These are phyloP conservation scores for Boletus rex-veris DNA, from an alignment of 768 basidiomycete species.

Conservation along the genomic window DNA sequence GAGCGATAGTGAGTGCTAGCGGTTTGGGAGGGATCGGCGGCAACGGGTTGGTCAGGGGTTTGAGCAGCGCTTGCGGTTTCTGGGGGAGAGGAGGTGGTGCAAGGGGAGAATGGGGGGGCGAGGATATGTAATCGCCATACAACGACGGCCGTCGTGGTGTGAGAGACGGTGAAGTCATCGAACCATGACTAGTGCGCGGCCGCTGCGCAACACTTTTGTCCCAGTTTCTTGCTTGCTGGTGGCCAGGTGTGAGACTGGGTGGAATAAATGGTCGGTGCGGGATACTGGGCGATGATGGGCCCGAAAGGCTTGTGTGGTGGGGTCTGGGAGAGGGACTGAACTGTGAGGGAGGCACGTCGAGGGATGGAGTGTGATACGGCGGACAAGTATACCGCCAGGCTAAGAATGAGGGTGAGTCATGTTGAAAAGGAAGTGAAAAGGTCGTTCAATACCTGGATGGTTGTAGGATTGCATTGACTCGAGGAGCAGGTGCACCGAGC, in stretches of 20 bases:
- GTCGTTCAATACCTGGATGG: slow-evolving; percentile 23
- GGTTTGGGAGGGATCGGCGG: slow-evolving; percentile 45
- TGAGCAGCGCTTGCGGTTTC: slow-evolving; percentile 25
- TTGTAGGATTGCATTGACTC: slow-evolving; percentile 31
- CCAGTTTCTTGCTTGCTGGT: slow-evolving; percentile 19
- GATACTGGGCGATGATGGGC: neutral
- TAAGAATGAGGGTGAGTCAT: slow-evolving; percentile 7
- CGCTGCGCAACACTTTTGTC: slow-evolving; percentile 14
- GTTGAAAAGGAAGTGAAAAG: neutral
- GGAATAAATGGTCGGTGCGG: slow-evolving; percentile 18
- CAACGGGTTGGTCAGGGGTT: slow-evolving; percentile 32
- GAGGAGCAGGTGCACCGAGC: too few species aligned
- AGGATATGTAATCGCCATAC: slow-evolving; percentile 30
- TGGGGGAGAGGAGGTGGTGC: slow-evolving; percentile 30
- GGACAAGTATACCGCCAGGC: slow-evolving; percentile 19
- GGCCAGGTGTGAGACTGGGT: slow-evolving; percentile 23
- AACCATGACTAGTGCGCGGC: slow-evolving; percentile 11
- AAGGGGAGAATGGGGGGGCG: slow-evolving; percentile 5
- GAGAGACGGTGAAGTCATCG: slow-evolving; percentile 5
- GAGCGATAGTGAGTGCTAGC: slow-evolving; percentile 6
- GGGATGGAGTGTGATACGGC: slow-evolving; percentile 19
- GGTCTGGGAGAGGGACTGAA: slow-evolving; percentile 15
- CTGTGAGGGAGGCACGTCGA: slow-evolving; percentile 16
- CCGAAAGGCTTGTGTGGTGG: slow-evolving; percentile 19
- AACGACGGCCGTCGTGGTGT: slow-evolving; percentile 15